A percentile compares a stretch with the other conserved stretches of the same genome.
phyloP scores from a whole-genome alignment of 768 basidiomycete species.

The Mycena olivaceomarginata region DNA sequence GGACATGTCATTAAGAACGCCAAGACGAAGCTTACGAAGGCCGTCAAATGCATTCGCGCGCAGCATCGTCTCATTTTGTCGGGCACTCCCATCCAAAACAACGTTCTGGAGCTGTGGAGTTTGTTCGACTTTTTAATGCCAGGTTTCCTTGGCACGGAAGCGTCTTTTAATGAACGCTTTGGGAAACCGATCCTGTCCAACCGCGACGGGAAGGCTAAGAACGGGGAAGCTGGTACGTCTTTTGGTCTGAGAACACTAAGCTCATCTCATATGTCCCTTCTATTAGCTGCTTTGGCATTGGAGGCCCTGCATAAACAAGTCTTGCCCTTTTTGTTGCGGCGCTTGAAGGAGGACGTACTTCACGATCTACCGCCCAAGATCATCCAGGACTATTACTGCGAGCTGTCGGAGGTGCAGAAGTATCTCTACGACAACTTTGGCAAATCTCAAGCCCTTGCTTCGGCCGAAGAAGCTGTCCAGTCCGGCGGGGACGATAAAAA shows the following conservation, averaged over 20 bases:
- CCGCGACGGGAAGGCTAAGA: constrained; percentile 96
- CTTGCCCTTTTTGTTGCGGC: constrained; percentile 96
- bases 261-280: background rate
- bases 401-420: constrained; percentile 96
- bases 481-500: constrained; percentile 68
- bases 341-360: constrained; percentile 97
- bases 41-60: constrained; percentile 92
- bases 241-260: background rate
- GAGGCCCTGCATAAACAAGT: constrained; percentile 99
- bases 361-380: constrained; percentile 98
- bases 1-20: constrained; percentile 99
- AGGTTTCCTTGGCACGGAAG: constrained; percentile 97
- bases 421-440: constrained; percentile 96
- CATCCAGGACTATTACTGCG: constrained; percentile 99
- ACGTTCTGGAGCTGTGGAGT: constrained; percentile 98
- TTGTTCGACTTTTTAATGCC: constrained; percentile 99
- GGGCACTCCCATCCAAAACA: constrained; percentile 99
- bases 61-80: constrained; percentile 96
- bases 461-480: constrained; percentile 80
- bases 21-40: constrained; percentile 97
- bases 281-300: constrained; percentile 90
- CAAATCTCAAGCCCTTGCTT: constrained; percentile 80
- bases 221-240: constrained; percentile 89
- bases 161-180: constrained; percentile 96
- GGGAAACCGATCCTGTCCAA: constrained; percentile 97